phyloP scores from a whole-genome alignment of 306 rosid genomes.

The Mucuna pruriens region DNA sequence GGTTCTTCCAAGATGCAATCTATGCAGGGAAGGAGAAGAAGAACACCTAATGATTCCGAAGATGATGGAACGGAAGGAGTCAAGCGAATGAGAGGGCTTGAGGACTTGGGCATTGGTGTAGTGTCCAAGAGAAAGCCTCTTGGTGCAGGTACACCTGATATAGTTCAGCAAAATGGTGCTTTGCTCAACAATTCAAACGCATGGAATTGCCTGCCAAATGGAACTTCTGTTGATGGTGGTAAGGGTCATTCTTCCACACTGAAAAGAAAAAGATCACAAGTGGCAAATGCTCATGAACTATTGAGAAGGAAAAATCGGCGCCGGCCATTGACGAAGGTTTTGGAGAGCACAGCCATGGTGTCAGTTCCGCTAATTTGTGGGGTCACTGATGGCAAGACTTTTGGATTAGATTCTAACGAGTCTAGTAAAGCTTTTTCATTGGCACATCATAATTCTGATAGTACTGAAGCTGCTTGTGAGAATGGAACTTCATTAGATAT shows the following conservation, averaged over 20 bases:
- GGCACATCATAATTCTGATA: conserved; percentile 44
- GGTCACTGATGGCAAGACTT: conserved; percentile 57
- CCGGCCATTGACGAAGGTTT: conserved; percentile 82
- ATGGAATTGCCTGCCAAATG: conserved; percentile 58
- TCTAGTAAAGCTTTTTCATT: conserved; percentile 54
- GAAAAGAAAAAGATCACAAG: conserved; percentile 86
- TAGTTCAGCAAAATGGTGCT: conserved; percentile 67
- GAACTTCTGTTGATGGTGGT: conserved; percentile 63
- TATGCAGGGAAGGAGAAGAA: conserved; percentile 80
- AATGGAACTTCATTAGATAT: conserved; percentile 59
- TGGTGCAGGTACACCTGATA: conserved; percentile 56
- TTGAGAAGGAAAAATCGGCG: conserved; percentile 76
- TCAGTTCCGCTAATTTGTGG: conserved; percentile 73
- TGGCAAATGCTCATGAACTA: conserved; percentile 65
- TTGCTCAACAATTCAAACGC: conserved; percentile 53
- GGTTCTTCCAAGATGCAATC: conserved; percentile 70
- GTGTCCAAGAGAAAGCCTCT: conserved; percentile 63
- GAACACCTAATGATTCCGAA: conserved; percentile 95
- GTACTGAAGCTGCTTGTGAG: conserved; percentile 60
- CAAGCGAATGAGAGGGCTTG: conserved; percentile 94
- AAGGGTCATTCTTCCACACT: conserved; percentile 53
- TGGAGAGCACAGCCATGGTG: conserved; percentile 89
- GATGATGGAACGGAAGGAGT: conserved; percentile 97
- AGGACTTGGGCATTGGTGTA: conserved; percentile 79
- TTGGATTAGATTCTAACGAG: conserved; percentile 58